Evolutionary conservation across 2,329 filamentous ascomycete species (phyloP), one percentile per base, ranked within the genome.

Genomic region (Akanthomyces muscarius): DNA sequence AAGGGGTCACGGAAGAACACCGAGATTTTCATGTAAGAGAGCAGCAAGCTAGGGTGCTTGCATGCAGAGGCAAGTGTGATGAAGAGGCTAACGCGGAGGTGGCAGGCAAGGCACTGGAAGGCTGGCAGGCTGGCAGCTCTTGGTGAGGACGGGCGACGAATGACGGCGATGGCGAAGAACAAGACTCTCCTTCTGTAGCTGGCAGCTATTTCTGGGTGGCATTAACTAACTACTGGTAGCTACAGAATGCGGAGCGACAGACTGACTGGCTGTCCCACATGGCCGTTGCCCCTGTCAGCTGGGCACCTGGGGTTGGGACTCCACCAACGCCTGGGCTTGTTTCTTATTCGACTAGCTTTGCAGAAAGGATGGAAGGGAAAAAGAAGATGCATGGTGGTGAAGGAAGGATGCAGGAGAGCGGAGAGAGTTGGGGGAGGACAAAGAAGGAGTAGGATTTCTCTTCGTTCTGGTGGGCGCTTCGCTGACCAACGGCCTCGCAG

Each of bases 1-100:
- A 50, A 25, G 25, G 36, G 5, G 8, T 18, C 16, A 44, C 60
- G 60, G 60, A 62, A 56, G 52, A 62, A 62, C 44, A 47, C 60
- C 60, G 60, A 62, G 52, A 14, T 42, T 23, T 13, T 51, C 13
- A n/a, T 52, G 56, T 23, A 21, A 41, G n/a, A 18, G 13, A 47
- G 28, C 28, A 42, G 47, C 21, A 44, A 47, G 48, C 36, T 52
- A 61, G 57, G 44, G 57, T 33, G 33, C 13, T 42, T 52, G 57
- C 47, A 60, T 51, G 25, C 45, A 52, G 44, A 44, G 57, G 23
- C 48, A 42, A 14, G 25, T 28, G 6, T 53, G 57, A 44, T 25
- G 14, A 50, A 41, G 48, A n/a, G 28, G 50, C 59, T 61, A 61
- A 54, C n/a, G 10, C 23, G 5, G 21, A 53, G 59, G 38, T 28